phyloP scores from a whole-genome alignment of 257 asterid species.

The Eucommia ulmoides region DNA sequence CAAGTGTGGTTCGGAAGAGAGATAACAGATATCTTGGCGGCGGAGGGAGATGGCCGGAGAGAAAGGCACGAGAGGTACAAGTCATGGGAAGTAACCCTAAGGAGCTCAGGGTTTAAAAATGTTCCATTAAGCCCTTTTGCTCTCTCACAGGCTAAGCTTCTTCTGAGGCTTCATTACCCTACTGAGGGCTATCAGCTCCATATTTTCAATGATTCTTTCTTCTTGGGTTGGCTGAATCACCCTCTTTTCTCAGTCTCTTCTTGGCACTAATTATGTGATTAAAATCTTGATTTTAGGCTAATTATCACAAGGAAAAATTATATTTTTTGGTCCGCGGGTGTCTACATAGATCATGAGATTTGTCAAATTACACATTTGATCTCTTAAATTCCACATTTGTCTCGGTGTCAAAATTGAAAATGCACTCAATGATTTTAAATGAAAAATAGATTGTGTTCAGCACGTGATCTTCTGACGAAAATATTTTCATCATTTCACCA shows the following conservation, averaged over 20 bases:
- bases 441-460: no score
- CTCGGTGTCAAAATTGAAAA: no score
- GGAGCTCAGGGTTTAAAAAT: slow-evolving; percentile 49
- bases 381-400: no score
- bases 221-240: slow-evolving; percentile 95
- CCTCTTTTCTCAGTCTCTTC: slow-evolving; percentile 94
- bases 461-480: no score
- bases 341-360: no score
- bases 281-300: no score
- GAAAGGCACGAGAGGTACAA: slow-evolving; percentile 75
- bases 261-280: slow-evolving; percentile 64
- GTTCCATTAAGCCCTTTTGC: slow-evolving; percentile 75
- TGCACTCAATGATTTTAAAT: no score
- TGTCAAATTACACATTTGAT: no score
- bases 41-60: slow-evolving; percentile 45
- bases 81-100: slow-evolving; percentile 66
- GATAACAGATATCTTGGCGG: slow-evolving; percentile 58
- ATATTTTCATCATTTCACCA: no score
- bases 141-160: slow-evolving; percentile 73
- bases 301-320: no score
- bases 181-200: slow-evolving; percentile 89
- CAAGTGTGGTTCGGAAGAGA: slow-evolving; percentile 81
- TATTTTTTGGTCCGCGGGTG: no score
- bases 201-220: slow-evolving; percentile 45
- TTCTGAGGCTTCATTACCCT: slow-evolving; percentile 85